Conservation (phyloP, 2,329 filamentous ascomycete genomes). For the Biscogniauxia mediterranea region DNA sequence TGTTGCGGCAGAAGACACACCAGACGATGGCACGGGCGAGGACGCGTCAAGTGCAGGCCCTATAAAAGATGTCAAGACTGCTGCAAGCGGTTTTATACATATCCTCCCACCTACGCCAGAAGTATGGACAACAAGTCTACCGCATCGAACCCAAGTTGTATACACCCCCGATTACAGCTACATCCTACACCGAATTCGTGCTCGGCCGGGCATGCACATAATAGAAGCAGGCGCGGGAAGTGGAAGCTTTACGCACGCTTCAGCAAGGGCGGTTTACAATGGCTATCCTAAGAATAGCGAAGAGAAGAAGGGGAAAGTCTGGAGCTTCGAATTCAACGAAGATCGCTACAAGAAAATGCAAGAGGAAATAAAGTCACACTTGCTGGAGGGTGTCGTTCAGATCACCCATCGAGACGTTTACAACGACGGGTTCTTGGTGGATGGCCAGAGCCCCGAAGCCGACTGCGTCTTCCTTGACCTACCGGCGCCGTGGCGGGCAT, state of each 20-base stretch:
- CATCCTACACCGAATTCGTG: conserved; percentile 72
- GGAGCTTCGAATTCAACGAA: conserved; percentile 80
- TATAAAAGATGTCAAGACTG: conserved; percentile 45
- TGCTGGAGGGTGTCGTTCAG: conserved; percentile 62
- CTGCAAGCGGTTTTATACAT: conserved; percentile 71
- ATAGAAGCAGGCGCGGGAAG: conserved; percentile 83
- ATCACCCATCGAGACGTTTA: conserved; percentile 81
- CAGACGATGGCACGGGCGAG: conserved; percentile 37
- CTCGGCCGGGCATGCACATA: conserved; percentile 67
- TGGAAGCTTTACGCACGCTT: conserved; percentile 80
- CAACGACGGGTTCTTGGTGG: conserved; percentile 66
- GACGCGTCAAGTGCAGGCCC: conserved; percentile 12
- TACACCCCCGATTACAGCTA: conserved; percentile 88
- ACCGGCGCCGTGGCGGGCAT: conserved; percentile 76
- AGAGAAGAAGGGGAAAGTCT: conserved; percentile 64
- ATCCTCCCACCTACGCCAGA: conserved; percentile 77
- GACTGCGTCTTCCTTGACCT: conserved; percentile 77
- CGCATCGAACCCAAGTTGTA: conserved; percentile 81
- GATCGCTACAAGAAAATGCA: conserved; percentile 67
- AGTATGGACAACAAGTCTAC: conserved; percentile 76
- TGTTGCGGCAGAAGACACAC: conserved; percentile 42
- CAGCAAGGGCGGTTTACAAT: conserved; percentile 72
- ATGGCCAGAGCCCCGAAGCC: conserved; percentile 59
- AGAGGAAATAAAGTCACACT: conserved; percentile 67
- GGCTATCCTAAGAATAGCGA: conserved; percentile 55